These are phyloP conservation scores for Neodidymelliopsis sp. DNA, from an alignment of 2,329 filamentous ascomycete genomes.

Conservation along the genomic window DNA sequence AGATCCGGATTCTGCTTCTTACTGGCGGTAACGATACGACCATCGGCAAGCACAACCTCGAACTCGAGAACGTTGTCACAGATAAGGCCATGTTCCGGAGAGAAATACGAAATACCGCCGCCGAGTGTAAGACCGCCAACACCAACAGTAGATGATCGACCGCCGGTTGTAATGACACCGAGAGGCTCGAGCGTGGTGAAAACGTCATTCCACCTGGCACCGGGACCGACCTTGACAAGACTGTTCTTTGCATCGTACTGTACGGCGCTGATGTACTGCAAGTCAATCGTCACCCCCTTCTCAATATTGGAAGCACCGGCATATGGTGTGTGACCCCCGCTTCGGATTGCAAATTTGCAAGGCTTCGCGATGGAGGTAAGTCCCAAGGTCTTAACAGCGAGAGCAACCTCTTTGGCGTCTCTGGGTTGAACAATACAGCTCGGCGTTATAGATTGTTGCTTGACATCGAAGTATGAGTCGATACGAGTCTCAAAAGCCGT, in stretches of 20 bases:
- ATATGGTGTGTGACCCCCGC: constrained; percentile 35
- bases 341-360: constrained; percentile 35
- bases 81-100: constrained; percentile 34
- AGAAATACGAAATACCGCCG: constrained; percentile 42
- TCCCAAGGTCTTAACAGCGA: constrained; percentile 24
- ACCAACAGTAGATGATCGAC: constrained; percentile 34
- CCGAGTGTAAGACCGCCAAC: constrained; percentile 37
- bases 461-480: constrained; percentile 31
- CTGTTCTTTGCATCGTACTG: constrained; percentile 24
- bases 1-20: constrained; percentile 35
- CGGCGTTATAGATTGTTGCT: constrained; percentile 30
- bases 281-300: constrained; percentile 38
- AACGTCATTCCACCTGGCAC: constrained; percentile 36
- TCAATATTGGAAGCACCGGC: constrained; percentile 39
- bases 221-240: constrained; percentile 32
- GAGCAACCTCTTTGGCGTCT: constrained; percentile 25
- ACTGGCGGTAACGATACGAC: constrained; percentile 33
- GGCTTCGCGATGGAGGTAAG: not conserved
- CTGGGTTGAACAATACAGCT: constrained; percentile 36
- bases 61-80: constrained; percentile 45
- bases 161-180: constrained; percentile 32
- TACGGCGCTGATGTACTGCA: constrained; percentile 29
- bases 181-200: constrained; percentile 34
- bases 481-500: constrained; percentile 22
- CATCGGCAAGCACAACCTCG: constrained; percentile 45